Evolutionary conservation across 805 yeast species (phyloP), one percentile per base, ranked within the genome.

Genomic region (Candida oleophila): DNA sequence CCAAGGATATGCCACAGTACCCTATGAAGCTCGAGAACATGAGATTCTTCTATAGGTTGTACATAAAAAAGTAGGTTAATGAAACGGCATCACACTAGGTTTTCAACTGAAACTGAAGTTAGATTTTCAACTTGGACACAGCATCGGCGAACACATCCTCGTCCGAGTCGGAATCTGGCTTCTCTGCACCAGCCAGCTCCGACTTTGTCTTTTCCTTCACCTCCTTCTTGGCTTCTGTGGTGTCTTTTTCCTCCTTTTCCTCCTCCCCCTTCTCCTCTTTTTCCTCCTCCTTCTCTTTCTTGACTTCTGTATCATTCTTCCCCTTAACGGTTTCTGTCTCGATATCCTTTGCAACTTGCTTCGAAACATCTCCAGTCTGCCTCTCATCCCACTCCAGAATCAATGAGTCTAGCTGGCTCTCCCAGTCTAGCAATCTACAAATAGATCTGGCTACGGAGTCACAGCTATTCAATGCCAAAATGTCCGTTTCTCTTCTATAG

Each of bases 21-120:
- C 68, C 71, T 3, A 68, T 87, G 65, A 86, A 87, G 55, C 65
- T 89, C 49, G 96, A 89, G 60, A 89, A 87, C 60, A 89, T 89
- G 96, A 76, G 96, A 49, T 87, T 87, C 61, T 89, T 89, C 62
- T 83, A 85, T 61, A 74, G 96, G 55, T 66, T 89, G 41, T 89
- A 88, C 66, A 71, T 77, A 55, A 83, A 80, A 69, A 74, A 66
- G 50, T 77, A 55, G 52, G 36, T 33, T 8, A 14, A 36, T 4
- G 32, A 22, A 21, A 21, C 21, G 14, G 18, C 39, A 36, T 36
- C 12, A 19, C 37, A 34, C 16, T 34, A 28, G 32, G 11, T 9
- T 28, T n/a, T n/a, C n/a, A n/a, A n/a, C n/a, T n/a, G n/a, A n/a
- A n/a, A 15, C 19, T 5, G 16, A 15, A 32, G n/a, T 38, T 46